Base-by-base conservation (phyloP, 192 early-diverging fungal genomes). In the Umbelopsis sp. region DNA sequence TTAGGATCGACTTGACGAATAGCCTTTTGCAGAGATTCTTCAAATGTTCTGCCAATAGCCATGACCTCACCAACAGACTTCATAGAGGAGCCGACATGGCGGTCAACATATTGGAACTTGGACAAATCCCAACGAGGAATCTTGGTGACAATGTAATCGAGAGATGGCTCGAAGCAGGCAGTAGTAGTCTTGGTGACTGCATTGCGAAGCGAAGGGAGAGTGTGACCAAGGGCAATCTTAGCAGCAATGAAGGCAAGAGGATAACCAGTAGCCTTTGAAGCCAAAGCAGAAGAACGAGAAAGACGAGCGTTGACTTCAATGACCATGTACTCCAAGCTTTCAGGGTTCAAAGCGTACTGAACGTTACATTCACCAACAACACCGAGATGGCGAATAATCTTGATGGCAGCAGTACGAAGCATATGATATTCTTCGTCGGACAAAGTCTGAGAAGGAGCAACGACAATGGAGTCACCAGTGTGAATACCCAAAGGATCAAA, bases 231-330 rank as follows among this genome's bases (percentile, higher is more conserved):
- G 4, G 87, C 97, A 74, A 99, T 90, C 88, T 99, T 99, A 68
- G 97, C 95, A 45, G 97, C 97, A 21, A 99, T 94, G 78, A 97
- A 99, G 5, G 97, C 97, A 65, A 97, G 87, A 52, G 97, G 97
- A 79, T 99, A 99, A 37, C 96, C 97, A 2, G 95, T 99, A 6
- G 97, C 97, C 85, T 99, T 99, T 37, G 94, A 96, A 37, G 97
- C 97, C 46, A 99, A 85, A 15, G 97, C 97, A 72, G 84, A 87
- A 35, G 68, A 78, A 55, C 97, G 92, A 66, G 91, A 93, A 53
- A 99, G 85, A 76, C 97, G 93, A 44, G 97, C 97, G 82, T 99
- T 99, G 75, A 99, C 94, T 76, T 99, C 97, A 72, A 99, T 99
- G 61, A 99, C 90, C 74, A 82, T 86, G 84, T 95, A 99, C 78